These are phyloP conservation scores for Hyphopichia burtonii DNA, from an alignment of 1,139 yeast genomes.

Conservation along the genomic window DNA sequence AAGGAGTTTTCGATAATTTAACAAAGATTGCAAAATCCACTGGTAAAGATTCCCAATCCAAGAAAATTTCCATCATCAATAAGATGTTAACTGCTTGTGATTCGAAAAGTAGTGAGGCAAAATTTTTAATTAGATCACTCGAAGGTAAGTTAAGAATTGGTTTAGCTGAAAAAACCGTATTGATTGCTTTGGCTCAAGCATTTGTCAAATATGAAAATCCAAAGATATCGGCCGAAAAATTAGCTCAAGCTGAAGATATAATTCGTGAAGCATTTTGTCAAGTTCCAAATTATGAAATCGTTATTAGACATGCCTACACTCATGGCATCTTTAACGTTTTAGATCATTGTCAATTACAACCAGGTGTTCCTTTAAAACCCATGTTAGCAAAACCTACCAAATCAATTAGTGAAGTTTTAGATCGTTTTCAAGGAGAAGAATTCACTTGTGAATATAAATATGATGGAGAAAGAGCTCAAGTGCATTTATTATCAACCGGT, in stretches of 20 bases:
- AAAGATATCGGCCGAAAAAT: constrained; percentile 35
- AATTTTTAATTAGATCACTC: constrained; percentile 80
- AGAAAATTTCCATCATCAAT: constrained; percentile 75
- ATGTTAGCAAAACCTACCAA: constrained; percentile 99
- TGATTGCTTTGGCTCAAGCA: constrained; percentile 82
- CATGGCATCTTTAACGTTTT: constrained; percentile 66
- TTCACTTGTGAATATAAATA: constrained; percentile 96
- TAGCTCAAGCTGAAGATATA: constrained; percentile 68
- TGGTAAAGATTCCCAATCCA: constrained; percentile 83
- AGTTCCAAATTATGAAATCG: constrained; percentile 84
- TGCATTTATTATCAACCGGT: constrained; percentile 73
- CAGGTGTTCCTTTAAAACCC: constrained; percentile 95
- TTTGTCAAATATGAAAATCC: constrained; percentile 57
- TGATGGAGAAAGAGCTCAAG: constrained; percentile 97
- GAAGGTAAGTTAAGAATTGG: constrained; percentile 95
- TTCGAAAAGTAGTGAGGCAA: constrained; percentile 72
- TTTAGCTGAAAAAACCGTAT: constrained; percentile 88
- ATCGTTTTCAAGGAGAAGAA: constrained; percentile 77
- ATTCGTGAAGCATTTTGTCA: constrained; percentile 86
- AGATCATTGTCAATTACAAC: constrained; percentile 72
- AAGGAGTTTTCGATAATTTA: constrained; percentile 69
- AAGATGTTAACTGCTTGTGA: constrained; percentile 84
- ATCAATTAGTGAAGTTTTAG: constrained; percentile 83
- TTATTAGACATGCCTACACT: constrained; percentile 64
- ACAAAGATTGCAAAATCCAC: constrained; percentile 74